Evolutionary conservation across 1,284 basidiomycete species (phyloP), one percentile per base, ranked within the genome.

Genomic region (Ceratobasidium sp.): DNA sequence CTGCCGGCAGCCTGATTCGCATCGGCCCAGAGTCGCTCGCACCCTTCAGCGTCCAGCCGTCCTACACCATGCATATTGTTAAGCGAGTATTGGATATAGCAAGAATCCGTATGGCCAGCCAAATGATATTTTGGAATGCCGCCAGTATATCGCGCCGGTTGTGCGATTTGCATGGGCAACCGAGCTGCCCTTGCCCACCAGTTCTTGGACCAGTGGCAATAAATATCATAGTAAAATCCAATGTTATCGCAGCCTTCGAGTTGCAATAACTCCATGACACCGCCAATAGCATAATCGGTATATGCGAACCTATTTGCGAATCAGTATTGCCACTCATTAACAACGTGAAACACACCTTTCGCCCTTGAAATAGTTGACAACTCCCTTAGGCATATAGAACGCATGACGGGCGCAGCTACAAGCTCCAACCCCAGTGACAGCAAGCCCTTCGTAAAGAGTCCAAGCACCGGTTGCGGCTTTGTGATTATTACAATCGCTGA

Each of bases 91-190:
- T 9, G 32, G 0, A 37, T 32, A 19, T 29, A 52, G 32, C 70
- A 73, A 4, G 19, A 9, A 5, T 64, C 57, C 4, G 25, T n/a
- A 43, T 73, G 70, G 1, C 70, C 70, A 49, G 25, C 44, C 13
- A 62, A 3, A 52, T 73, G 70, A 37, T 32, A 73, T 22, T 73
- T 73, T 2, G 70, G 70, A 37, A 73, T 32, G 6, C 43, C 70
- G 13, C 57, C 70, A 40, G 46, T 37, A 15, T 51, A 52, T 15
- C 51, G n/a, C 6, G 1, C 22, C 1, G 70, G 70, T 13, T 29
- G 1, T 17, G 17, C 19, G 17, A 70, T 17, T 3, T 11, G 54
- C 34, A 19, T 4, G 13, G 66, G 56, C n/a, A 61, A 29, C 1
- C 19, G 5, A 9, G 17, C 19, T 2, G 54, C 32, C 4, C 51